phyloP scores from a whole-genome alignment of 768 basidiomycete species.

The Boletellus emodensis region DNA sequence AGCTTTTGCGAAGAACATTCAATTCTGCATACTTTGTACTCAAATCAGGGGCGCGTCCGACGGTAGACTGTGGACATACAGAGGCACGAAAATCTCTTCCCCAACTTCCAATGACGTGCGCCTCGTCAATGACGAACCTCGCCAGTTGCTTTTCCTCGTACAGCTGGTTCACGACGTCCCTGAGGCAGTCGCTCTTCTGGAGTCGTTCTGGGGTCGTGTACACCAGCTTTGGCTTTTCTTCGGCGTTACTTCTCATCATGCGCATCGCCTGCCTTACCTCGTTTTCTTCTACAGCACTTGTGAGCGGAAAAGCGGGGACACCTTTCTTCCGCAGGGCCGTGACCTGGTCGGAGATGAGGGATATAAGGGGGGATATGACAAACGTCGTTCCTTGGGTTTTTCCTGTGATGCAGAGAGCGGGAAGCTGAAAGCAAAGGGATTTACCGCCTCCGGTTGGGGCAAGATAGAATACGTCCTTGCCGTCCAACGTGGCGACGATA shows the following conservation, averaged over 20 bases:
- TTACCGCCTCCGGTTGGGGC: slow-evolving; percentile 97
- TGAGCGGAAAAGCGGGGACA: slow-evolving; percentile 69
- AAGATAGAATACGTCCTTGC: slow-evolving; percentile 86
- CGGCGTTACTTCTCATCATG: slow-evolving; percentile 38
- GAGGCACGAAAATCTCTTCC: slow-evolving; percentile 90
- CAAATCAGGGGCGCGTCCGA: slow-evolving; percentile 11
- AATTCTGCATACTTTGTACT: slow-evolving; percentile 61
- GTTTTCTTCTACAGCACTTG: slow-evolving; percentile 46
- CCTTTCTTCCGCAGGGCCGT: slow-evolving; percentile 56
- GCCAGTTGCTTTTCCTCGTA: slow-evolving; percentile 59
- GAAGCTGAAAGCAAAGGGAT: slow-evolving; percentile 85
- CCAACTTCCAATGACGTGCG: slow-evolving; percentile 93
- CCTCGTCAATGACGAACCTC: slow-evolving; percentile 94
- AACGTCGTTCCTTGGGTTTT: slow-evolving; percentile 79
- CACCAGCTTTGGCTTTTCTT: slow-evolving; percentile 58
- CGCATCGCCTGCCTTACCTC: slow-evolving; percentile 37
- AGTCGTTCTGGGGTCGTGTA: slow-evolving; percentile 95
- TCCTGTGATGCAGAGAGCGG: slow-evolving; percentile 74
- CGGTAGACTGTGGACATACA: slow-evolving; percentile 39
- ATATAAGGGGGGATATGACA: slow-evolving; percentile 84
- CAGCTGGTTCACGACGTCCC: slow-evolving; percentile 52
- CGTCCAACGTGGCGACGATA: slow-evolving; percentile 73
- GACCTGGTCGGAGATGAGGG: slow-evolving; percentile 90
- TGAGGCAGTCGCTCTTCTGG: slow-evolving; percentile 54
- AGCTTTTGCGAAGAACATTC: slow-evolving; percentile 64